Evolutionary conservation across 768 basidiomycete species (phyloP), one percentile per base, ranked within the genome.

Genomic region (Russula abietina): DNA sequence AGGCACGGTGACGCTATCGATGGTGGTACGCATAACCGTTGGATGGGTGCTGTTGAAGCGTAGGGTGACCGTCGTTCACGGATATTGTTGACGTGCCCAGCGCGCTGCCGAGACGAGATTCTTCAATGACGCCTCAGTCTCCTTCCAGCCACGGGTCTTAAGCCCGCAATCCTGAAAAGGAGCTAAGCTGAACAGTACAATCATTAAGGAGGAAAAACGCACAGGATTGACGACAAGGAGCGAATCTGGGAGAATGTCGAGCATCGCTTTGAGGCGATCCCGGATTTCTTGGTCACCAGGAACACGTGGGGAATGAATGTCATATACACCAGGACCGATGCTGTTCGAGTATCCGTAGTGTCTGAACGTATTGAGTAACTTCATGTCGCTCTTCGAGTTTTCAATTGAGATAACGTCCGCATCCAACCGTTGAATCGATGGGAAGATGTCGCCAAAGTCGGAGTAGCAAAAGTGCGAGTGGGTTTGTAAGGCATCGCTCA

Each of bases 391-490:
- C 89, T 98, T 98, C 68, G 93, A 96, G 53, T 94, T 93, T 77
- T 98, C 95, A 73, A 98, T 97, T 57, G 94, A 96, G 79, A 99
- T 98, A 75, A 97, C 93, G 74, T 99, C 97, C 67, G 95, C 94
- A 71, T 99, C 97, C 64, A 99, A 88, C 67, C 88, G 86, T 76
- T 95, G 88, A 74, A 98, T 97, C 64, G 91, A 95, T 33, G 91
- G 86, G 91, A 98, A 98, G 79, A 98, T 98, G 74, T 97, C 93
- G 78, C 89, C 91, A 74, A 98, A 98, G 81, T 98, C 95, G 60
- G 95, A 98, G 81, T 93, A 95, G 81, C 93, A 96, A 84, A 96
- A 96, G 83, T 99, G 97, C 55, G 94, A 98, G 81, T 98, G 96
- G 70, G 94, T 93, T 79, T 98, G 96, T 71, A 93, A 91, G 65